Base-by-base conservation (phyloP, 2,329 filamentous ascomycete genomes). In the Cladophialophora carrionii region DNA sequence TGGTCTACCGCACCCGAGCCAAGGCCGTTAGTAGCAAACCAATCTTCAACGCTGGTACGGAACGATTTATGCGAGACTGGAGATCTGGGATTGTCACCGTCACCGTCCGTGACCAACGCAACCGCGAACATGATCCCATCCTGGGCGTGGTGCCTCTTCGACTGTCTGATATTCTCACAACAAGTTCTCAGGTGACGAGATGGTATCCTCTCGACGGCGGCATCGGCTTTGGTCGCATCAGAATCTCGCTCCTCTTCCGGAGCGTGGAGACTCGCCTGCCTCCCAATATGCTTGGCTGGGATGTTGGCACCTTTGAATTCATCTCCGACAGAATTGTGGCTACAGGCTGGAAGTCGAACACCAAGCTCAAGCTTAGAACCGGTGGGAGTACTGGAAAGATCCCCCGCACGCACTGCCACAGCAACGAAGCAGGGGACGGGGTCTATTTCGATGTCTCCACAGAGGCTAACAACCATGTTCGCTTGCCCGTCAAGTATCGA, bases 141-240 rank as follows among this genome's bases (percentile, higher is more conserved):
- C 86, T 98, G 34, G 95, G 95, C 48, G 90, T 98, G 4, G 90
- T 98, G 1, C 92, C 93, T 0, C 80, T 99, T 65, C 95, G 92
- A 75, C 78, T 98, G 0, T 90, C 91, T 0, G 92, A 97, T 57
- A 84, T 97, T n/a, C 82, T 99, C 24, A 88, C 94, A 72, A 96
- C 89, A 0, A 90, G 88, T 70, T 96, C 92, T 52, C 92, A 98
- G 76, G 85, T 88, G 61, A 96, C 92, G 2, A 83, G 92, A 65
- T 97, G 93, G 92, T 98, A 97, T 75, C 94, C 95, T n/a, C 84
- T 99, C 0, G 93, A 96, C 74, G 95, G 94, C 24, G 95, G 95
- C 10, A 88, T 98, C 68, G 91, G 95, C 0, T 98, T 95, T 70
- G 95, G 95, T 46, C 89, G 94, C 7, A 85, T 96, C 65, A 89